Conservation (phyloP, 2,329 filamentous ascomycete species). For the Paraphoma chrysanthemicola region DNA sequence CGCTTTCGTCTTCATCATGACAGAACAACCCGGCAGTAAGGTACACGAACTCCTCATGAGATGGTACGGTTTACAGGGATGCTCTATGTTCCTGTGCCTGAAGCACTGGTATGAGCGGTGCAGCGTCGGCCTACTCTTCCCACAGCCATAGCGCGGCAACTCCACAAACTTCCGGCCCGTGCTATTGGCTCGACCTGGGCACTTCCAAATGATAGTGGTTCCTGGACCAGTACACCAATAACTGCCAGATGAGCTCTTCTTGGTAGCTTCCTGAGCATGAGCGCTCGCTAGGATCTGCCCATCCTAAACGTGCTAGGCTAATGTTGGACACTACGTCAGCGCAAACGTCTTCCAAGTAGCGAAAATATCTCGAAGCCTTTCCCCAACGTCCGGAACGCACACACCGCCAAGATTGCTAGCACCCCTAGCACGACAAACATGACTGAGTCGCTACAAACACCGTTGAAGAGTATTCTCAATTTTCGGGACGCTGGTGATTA, state of each 20-base stretch:
- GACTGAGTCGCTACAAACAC: conserved; percentile 13
- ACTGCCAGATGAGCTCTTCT: too few relatives aligned
- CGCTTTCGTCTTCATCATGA: background rate
- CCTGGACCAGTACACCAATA: too few relatives aligned
- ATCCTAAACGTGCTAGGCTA: background rate
- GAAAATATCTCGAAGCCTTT: background rate
- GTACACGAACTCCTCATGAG: background rate
- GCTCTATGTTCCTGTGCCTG: background rate
- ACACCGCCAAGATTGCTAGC: background rate
- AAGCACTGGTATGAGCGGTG: too few relatives aligned
- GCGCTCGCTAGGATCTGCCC: background rate
- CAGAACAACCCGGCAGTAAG: background rate
- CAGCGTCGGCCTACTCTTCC: background rate
- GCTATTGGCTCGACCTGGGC: background rate
- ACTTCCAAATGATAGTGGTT: background rate
- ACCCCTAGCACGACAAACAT: background rate
- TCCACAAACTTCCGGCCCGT: background rate
- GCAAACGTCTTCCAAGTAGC: background rate
- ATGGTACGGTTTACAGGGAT: background rate
- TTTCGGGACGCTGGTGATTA: conserved; percentile 47
- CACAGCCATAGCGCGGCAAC: background rate
- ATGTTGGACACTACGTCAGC: background rate
- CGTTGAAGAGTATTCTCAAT: conserved; percentile 42
- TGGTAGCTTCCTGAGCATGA: too few relatives aligned
- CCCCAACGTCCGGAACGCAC: too few relatives aligned